Evolutionary conservation across 805 yeast species (phyloP), one percentile per base, ranked within the genome.

Genomic region (Cyberlindnera mycetangii): DNA sequence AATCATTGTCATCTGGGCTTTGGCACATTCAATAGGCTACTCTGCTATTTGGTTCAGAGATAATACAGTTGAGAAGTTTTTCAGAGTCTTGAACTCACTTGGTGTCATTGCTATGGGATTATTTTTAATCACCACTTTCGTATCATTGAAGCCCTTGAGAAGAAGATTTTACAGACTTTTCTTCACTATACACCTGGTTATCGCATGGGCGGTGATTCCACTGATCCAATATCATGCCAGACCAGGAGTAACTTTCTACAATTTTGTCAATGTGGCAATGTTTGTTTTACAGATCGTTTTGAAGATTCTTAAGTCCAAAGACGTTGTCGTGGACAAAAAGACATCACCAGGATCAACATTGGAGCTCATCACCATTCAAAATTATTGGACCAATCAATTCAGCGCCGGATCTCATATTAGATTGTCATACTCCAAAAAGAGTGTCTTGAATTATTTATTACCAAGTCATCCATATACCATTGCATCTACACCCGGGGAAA

Each of bases 401-500:
- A 45, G 56, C 5, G 78, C 87, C 0, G 87, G 80, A 0, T 72
- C 82, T 1, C 90, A 84, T 54, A 42, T 83, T 2, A 65, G 89
- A 51, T 47, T 81, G 2, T 72, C 76, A 2, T 60, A 65, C 19
- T 51, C 65, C 17, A 59, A 56, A 32, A 49, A 43, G 16, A 64
- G 70, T 41, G 70, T 70, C 2, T 59, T 71, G 42, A 69, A 61
- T 41, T 73, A 79, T 75, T 20, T 82, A 2, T 58, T 68, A 5
- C 81, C 92, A 7, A 68, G 84, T 2, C 90, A 84, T 57, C 90
- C 92, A 3, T 85, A 71, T 54, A 80, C 89, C 0, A 67, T 83
- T 11, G 76, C 79, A 0, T 71, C 80, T 2, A 40, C 65, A 1
- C 64, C 74, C 0, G 63, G 60, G 1, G 78, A 75, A 35, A 49